Evolutionary conservation across 1,284 basidiomycete genomes (phyloP).

Genomic region (Sparassis latifolia): DNA sequence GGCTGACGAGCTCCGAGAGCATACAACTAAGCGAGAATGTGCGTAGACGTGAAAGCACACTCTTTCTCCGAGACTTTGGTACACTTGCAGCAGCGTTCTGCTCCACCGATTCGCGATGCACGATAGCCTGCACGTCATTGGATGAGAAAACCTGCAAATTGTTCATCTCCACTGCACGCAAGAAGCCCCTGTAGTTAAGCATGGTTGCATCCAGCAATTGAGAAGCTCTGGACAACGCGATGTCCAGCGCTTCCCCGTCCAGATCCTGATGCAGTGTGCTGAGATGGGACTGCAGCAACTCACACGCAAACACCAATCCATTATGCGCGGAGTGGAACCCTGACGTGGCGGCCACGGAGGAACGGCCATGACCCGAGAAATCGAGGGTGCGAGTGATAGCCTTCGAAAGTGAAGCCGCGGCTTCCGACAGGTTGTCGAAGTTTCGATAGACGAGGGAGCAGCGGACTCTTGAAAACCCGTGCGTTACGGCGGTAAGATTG

Average conservation of each 20-base stretch:
- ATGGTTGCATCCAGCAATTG: constrained; percentile 6
- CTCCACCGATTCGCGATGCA: too few species aligned
- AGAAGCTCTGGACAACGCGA: neutral
- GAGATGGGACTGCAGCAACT: constrained; percentile 1
- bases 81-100: neutral
- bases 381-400: too few species aligned
- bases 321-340: too few species aligned
- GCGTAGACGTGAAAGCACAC: neutral
- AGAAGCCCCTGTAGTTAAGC: constrained; percentile 1
- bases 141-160: neutral
- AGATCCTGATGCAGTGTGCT: neutral
- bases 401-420: neutral
- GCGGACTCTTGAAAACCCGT: too few species aligned
- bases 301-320: neutral
- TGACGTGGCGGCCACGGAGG: too few species aligned
- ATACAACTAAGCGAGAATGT: neutral
- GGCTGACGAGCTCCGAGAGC: neutral
- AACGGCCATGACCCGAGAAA: too few species aligned
- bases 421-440: neutral
- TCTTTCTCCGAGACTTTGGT: neutral
- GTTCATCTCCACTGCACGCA: constrained; percentile 4
- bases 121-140: neutral
- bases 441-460: too few species aligned
- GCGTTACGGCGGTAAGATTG: too few species aligned
- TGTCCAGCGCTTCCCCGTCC: neutral